Conservation (phyloP, 164 flowering plant genomes). For the Platanus orientalis region DNA sequence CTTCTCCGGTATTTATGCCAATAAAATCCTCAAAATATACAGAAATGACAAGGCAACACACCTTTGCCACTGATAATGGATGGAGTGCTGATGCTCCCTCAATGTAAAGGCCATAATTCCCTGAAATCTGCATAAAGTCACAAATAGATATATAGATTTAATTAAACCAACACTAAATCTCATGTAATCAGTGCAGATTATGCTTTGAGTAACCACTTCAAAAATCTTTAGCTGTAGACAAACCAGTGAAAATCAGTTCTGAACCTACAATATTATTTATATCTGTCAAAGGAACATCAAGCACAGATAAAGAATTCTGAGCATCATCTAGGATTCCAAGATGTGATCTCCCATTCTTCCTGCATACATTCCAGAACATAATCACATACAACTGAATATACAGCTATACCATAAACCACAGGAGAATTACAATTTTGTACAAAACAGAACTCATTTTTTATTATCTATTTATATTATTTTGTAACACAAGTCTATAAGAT, state of each 20-base stretch:
- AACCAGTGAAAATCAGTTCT: conserved; percentile 7
- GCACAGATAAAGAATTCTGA: conserved; percentile 37
- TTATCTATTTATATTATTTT: conserved; percentile 10
- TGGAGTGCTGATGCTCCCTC: conserved; percentile 77
- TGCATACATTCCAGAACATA: conserved; percentile 28
- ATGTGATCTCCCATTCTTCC: conserved; percentile 83
- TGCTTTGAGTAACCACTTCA: neutral
- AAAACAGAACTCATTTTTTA: no score
- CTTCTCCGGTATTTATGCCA: neutral
- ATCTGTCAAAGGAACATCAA: conserved; percentile 82
- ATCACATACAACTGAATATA: neutral
- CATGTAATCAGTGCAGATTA: neutral
- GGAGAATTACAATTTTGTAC: neutral
- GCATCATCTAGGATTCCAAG: conserved; percentile 65
- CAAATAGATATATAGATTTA: conserved; percentile 11
- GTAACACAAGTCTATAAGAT: no score
- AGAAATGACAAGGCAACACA: conserved; percentile 13
- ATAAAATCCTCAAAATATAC: neutral
- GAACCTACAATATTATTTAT: conserved; percentile 60
- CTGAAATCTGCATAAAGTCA: conserved; percentile 67
- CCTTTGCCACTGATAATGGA: conserved; percentile 84
- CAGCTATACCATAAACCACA: neutral
- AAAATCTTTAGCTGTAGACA: neutral
- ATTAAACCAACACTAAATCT: conserved; percentile 3
- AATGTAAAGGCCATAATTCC: conserved; percentile 47